A percentile compares a stretch with the other conserved stretches of the same genome.
These are phyloP conservation scores for Podospora tetraspora DNA, from an alignment of 495 filamentous ascomycete species.

Conservation along the genomic window DNA sequence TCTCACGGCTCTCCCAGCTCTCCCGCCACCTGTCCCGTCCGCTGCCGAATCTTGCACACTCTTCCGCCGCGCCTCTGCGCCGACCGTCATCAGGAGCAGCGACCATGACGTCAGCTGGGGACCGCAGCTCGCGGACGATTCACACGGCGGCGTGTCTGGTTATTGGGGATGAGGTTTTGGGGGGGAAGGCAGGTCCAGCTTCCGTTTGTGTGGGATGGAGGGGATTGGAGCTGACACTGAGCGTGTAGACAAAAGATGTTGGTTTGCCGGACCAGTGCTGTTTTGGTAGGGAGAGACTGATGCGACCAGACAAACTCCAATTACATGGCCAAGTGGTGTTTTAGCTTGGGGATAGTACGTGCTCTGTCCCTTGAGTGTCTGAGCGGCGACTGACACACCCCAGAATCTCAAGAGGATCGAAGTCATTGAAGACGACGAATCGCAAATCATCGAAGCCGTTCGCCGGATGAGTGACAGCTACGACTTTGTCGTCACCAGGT, in stretches of 20 bases:
- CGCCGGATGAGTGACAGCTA: constrained; percentile 79
- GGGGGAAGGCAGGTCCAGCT: constrained; percentile 69
- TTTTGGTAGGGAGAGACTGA: background rate
- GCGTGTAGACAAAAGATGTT: constrained; percentile 34
- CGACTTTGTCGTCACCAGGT: constrained; percentile 85
- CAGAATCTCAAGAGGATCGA: constrained; percentile 79
- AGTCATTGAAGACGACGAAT: constrained; percentile 86
- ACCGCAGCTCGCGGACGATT: constrained; percentile 58
- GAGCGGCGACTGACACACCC: background rate
- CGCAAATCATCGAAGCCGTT: constrained; percentile 82
- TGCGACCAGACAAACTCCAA: constrained; percentile 74
- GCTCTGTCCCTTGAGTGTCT: background rate
- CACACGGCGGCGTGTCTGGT: constrained; percentile 91
- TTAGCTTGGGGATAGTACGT: constrained; percentile 71
- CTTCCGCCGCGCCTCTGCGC: constrained; percentile 33
- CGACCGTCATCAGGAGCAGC: background rate
- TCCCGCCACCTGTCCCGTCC: constrained; percentile 66
- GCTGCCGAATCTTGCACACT: constrained; percentile 49
- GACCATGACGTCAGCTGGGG: constrained; percentile 45
- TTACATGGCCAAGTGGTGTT: constrained; percentile 90
- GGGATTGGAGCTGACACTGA: constrained; percentile 12
- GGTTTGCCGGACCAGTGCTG: background rate
- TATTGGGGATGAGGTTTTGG: constrained; percentile 93
- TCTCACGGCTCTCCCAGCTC: constrained; percentile 66
- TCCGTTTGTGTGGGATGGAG: background rate